A percentile compares a stretch with the other conserved stretches of the same genome.
Conservation (phyloP, 2,329 filamentous ascomycete genomes). For the Aureobasidium sp. region DNA sequence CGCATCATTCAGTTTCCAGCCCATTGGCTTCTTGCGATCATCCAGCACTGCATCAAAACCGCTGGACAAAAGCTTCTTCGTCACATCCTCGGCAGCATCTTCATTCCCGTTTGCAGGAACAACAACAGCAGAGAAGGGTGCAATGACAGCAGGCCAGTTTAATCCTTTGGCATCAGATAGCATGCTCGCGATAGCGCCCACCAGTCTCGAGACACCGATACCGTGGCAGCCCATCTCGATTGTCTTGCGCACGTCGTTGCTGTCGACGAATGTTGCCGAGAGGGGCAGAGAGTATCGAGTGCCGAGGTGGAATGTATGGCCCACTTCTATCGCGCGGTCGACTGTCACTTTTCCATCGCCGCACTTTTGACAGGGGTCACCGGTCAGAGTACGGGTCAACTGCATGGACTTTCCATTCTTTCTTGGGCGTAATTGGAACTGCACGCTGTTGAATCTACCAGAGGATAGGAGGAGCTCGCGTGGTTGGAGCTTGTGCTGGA, state of each 20-base stretch:
- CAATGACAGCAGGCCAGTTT: constrained; percentile 81
- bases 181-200: constrained; percentile 76
- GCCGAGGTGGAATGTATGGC: constrained; percentile 91
- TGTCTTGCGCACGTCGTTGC: constrained; percentile 39
- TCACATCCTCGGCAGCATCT: constrained; percentile 12
- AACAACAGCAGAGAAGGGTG: constrained; percentile 72
- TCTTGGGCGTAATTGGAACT: background rate
- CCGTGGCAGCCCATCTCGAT: constrained; percentile 96
- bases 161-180: constrained; percentile 66
- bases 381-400: constrained; percentile 57
- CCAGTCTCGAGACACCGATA: constrained; percentile 84
- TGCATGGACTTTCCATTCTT: constrained; percentile 41
- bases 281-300: constrained; percentile 79
- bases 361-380: constrained; percentile 70
- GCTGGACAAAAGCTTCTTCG: background rate
- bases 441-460: background rate
- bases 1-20: constrained; percentile 86
- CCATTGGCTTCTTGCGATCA: constrained; percentile 58
- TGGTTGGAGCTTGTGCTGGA: background rate
- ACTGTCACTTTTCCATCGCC: constrained; percentile 54
- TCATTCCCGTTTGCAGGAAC: constrained; percentile 39
- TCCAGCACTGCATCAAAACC: constrained; percentile 51
- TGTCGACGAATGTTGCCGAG: constrained; percentile 50
- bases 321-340: constrained; percentile 76
- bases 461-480: background rate